Evolutionary conservation across 768 basidiomycete species (phyloP), one percentile per base, ranked within the genome.

Genomic region (Mycena vitilis): DNA sequence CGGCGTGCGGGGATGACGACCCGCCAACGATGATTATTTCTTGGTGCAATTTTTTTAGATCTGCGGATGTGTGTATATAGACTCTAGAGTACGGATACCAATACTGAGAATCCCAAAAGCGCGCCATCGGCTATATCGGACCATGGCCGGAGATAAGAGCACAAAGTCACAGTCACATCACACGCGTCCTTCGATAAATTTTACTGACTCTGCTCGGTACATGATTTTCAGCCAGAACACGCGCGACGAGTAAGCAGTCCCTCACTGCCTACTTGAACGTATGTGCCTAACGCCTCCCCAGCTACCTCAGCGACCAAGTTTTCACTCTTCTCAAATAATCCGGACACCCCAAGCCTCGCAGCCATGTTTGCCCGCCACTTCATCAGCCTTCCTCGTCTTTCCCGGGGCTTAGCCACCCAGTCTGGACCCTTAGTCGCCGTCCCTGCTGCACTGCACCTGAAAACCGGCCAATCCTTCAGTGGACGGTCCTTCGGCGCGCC

Each of bases 401-500:
- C 84, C 68, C 86, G 92, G 69, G 84, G 88, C 48, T 82, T 94
- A 66, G 91, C 93, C 45, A 92, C 92, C 25, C 89, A 91, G 76
- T 83, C 88, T 52, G 82, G 83, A 38, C 78, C 86, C 22, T 73
- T 80, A 37, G 68, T 80, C 47, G 76, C 83, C 20, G 68, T 88
- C 18, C 96, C 97, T 15, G 98, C 96, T 8, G 85, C 89, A 2
- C 85, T 99, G 34, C 96, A 98, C 81, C 86, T 99, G 57, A 96
- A 96, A 81, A 91, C 94, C 18, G 98, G 98, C 56, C 92, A 99
- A 80, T 93, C 93, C 10, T 99, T 98, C 87, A 76, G 83, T 58
- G 98, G 98, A 23, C 88, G 88, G 48, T 92, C 92, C 6, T 99
- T 99, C 78, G 98, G 98, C 71, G 90, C 93, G 30, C 89, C 90